phyloP scores from a whole-genome alignment of 139 green algal species.

The Chlorella sp. region DNA sequence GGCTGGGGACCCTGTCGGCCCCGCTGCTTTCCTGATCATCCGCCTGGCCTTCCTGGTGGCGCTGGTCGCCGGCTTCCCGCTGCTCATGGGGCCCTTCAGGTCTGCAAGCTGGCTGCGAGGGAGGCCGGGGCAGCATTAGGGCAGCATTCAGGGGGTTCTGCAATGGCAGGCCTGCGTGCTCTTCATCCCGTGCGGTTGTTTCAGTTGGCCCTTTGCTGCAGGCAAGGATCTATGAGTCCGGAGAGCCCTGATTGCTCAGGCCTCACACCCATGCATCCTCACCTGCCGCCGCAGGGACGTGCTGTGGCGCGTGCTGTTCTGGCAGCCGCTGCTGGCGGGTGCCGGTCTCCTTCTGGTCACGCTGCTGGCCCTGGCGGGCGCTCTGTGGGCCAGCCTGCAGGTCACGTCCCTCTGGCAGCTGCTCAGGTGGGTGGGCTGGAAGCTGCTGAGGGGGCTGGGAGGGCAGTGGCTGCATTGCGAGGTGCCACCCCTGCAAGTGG shows the following conservation, averaged over 20 bases:
- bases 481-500: too few species aligned
- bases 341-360: conserved; percentile 9
- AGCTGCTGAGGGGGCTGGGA: background rate
- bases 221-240: background rate
- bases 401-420: background rate
- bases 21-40: background rate
- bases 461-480: background rate
- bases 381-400: conserved; percentile 21
- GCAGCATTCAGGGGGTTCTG: too few species aligned
- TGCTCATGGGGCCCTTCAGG: conserved; percentile 31
- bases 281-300: background rate
- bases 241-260: background rate
- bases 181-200: background rate
- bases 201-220: background rate
- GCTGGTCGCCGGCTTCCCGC: background rate
- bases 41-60: conserved; percentile 7
- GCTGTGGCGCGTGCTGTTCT: conserved; percentile 22
- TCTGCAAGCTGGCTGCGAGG: background rate
- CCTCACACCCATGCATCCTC: background rate
- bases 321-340: conserved; percentile 21
- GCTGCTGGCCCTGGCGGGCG: background rate
- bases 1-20: background rate
- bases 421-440: background rate
- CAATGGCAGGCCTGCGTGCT: background rate
- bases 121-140: too few species aligned